Evolutionary conservation across 495 filamentous ascomycete genomes (phyloP).

Genomic region (Copromyces sp.): DNA sequence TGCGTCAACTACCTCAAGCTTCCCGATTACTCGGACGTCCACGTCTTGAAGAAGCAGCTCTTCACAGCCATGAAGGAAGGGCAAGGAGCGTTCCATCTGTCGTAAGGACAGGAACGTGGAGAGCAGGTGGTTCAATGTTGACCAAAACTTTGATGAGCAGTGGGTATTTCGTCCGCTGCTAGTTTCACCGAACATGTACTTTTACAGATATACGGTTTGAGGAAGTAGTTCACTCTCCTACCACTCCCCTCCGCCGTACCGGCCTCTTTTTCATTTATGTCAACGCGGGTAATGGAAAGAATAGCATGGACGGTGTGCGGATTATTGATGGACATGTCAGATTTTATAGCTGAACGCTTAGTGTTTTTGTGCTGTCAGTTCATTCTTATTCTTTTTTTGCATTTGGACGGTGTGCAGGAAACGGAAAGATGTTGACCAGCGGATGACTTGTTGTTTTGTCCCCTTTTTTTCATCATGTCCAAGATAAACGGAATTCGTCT

Average conservation of each 20-base stretch:
- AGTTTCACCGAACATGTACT: neutral
- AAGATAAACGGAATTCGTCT: neutral
- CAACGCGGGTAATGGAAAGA: neutral
- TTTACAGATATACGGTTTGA: neutral
- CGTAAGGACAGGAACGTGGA: slow-evolving; percentile 35
- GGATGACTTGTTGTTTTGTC: neutral
- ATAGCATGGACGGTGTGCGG: neutral
- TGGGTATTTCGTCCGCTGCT: neutral
- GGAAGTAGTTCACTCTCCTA: neutral
- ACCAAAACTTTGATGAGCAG: neutral
- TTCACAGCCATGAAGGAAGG: slow-evolving; percentile 87
- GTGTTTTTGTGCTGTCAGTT: neutral
- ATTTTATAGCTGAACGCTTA: neutral
- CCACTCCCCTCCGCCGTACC: neutral
- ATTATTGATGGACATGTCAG: neutral
- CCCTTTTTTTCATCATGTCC: neutral
- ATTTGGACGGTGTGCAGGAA: neutral
- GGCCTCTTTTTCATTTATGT: neutral
- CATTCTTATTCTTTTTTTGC: neutral
- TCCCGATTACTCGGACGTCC: slow-evolving; percentile 81
- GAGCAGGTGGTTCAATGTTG: neutral
- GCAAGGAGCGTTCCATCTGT: slow-evolving; percentile 98
- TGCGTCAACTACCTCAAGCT: slow-evolving; percentile 99
- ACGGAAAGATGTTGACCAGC: neutral
- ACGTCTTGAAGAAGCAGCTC: slow-evolving; percentile 64